Evolutionary conservation across 352 stramenopile species (phyloP).

Genomic region (Globisporangium ultimum): DNA sequence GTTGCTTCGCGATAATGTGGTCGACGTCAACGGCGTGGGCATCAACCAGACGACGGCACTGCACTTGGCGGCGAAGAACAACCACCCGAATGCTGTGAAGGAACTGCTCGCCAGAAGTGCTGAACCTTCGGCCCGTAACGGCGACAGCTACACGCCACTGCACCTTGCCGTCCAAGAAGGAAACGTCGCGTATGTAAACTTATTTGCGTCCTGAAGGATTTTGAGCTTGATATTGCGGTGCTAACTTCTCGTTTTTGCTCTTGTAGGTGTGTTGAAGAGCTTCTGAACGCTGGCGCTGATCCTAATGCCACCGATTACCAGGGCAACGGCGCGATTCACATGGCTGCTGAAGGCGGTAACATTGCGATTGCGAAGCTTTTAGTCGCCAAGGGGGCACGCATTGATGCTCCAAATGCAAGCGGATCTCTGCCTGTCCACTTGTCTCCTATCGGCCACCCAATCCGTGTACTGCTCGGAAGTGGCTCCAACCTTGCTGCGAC

Average conservation of each 20-base stretch:
- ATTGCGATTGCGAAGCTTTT: constrained; percentile 77
- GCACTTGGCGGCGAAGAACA: constrained; percentile 72
- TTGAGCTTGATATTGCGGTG: background rate
- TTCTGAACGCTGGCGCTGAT: constrained; percentile 66
- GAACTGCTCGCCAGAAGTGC: constrained; percentile 69
- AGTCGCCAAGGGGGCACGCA: constrained; percentile 65
- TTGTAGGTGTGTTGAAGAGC: constrained; percentile 58
- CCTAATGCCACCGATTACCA: constrained; percentile 81
- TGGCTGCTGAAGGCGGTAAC: constrained; percentile 73
- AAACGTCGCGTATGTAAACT: constrained; percentile 53
- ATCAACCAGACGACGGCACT: constrained; percentile 86
- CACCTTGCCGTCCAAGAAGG: constrained; percentile 71
- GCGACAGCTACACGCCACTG: constrained; percentile 79
- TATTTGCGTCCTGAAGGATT: too few species aligned
- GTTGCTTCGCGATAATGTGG: constrained; percentile 75
- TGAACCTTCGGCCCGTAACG: constrained; percentile 60
- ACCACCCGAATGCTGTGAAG: constrained; percentile 72
- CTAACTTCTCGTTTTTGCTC: background rate
- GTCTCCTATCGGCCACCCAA: constrained; percentile 83
- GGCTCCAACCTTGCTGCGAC: constrained; percentile 65
- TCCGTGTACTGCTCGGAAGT: constrained; percentile 77
- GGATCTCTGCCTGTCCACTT: constrained; percentile 80
- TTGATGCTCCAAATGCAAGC: constrained; percentile 73
- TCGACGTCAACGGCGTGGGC: constrained; percentile 84
- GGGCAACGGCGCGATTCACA: constrained; percentile 81